Conservation (phyloP, 805 yeast species). For the Lipomyces oligophaga region DNA sequence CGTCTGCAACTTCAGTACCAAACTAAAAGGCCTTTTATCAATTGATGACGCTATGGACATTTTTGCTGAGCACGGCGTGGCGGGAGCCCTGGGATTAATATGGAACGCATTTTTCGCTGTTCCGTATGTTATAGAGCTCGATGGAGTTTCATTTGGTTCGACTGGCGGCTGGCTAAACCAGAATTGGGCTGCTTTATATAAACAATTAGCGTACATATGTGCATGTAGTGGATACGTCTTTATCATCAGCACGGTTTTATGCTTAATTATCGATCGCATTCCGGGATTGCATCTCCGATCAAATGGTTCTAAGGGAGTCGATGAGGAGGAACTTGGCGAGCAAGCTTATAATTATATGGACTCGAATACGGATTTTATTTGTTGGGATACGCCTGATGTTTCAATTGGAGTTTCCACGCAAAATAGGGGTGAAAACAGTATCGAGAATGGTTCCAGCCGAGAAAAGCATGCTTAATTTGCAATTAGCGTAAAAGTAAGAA, state of each 20-base stretch:
- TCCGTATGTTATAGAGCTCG: conserved; percentile 84
- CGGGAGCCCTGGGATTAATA: conserved; percentile 86
- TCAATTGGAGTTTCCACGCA: no score
- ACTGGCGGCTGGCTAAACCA: conserved; percentile 94
- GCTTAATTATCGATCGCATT: conserved; percentile 66
- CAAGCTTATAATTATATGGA: conserved; percentile 98
- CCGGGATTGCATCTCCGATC: conserved; percentile 83
- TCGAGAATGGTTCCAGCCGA: no score
- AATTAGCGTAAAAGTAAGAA: no score
- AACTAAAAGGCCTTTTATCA: conserved; percentile 69
- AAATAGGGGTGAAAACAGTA: no score
- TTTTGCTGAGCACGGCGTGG: conserved; percentile 97
- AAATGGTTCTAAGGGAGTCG: conserved; percentile 78
- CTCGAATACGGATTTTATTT: conserved; percentile 76
- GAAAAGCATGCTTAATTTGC: no score
- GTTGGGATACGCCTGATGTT: conserved; percentile 46
- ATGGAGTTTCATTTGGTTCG: conserved; percentile 49
- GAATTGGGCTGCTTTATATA: conserved; percentile 86
- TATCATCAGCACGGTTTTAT: conserved; percentile 72
- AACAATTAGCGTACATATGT: conserved; percentile 75
- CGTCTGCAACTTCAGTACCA: conserved; percentile 85
- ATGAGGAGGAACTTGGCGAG: conserved; percentile 96
- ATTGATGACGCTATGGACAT: conserved; percentile 94
- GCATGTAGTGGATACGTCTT: conserved; percentile 74
- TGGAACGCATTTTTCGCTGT: conserved; percentile 88